phyloP scores from a whole-genome alignment of 306 rosid species.

The Delonix regia region DNA sequence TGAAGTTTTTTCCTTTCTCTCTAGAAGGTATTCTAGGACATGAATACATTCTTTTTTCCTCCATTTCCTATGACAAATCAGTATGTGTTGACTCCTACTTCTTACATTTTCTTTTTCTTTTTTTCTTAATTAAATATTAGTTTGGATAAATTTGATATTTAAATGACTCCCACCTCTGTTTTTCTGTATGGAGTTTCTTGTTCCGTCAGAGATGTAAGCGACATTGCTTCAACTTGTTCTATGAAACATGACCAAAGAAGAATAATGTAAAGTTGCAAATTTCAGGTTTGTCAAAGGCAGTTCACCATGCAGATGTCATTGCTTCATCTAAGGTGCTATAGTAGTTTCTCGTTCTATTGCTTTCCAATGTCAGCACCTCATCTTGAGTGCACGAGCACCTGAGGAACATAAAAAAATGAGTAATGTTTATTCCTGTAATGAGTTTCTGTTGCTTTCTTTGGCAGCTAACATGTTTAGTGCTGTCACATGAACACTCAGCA shows the following conservation, averaged over 20 bases:
- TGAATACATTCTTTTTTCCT: slow-evolving; percentile 1
- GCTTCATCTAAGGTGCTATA: slow-evolving; percentile 77
- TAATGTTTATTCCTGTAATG: slow-evolving; percentile 20
- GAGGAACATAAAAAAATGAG: slow-evolving; percentile 7
- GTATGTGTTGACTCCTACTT: slow-evolving; percentile 9
- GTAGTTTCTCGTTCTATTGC: slow-evolving; percentile 15
- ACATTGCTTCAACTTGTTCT: slow-evolving; percentile 27
- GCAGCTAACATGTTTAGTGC: slow-evolving; percentile 84
- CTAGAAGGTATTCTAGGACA: neutral
- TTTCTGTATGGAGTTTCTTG: slow-evolving; percentile 2
- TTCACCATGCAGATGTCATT: slow-evolving; percentile 72
- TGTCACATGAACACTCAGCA: slow-evolving; percentile 64
- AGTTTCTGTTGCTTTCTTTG: slow-evolving; percentile 45
- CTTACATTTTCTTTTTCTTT: neutral
- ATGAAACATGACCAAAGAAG: slow-evolving; percentile 12
- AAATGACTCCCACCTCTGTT: no score
- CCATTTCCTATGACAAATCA: slow-evolving; percentile 8
- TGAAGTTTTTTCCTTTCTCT: slow-evolving; percentile 1
- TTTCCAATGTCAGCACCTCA: slow-evolving; percentile 18
- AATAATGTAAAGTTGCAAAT: slow-evolving; percentile 31
- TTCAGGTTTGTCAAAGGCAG: slow-evolving; percentile 61
- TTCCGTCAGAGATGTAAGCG: neutral
- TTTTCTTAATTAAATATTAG: no score
- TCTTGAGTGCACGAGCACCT: slow-evolving; percentile 33
- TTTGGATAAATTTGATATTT: no score